Conservation (phyloP, 257 asterid species). For the Fraxinus americana region DNA sequence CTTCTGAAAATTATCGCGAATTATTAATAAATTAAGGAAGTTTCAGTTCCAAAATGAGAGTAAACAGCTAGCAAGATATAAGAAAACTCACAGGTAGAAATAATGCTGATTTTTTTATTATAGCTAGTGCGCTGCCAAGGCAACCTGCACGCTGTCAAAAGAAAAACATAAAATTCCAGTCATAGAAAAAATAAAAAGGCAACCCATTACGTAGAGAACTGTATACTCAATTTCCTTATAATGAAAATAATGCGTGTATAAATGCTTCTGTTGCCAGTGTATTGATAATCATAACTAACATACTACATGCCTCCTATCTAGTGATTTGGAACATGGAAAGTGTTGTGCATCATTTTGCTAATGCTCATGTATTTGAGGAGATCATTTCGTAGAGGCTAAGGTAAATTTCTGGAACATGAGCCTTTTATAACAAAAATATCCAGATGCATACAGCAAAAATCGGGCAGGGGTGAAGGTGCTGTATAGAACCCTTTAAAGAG, state of each 20-base stretch:
- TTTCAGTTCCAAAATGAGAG: neutral
- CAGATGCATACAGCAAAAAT: neutral
- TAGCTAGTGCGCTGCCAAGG: constrained; percentile 71
- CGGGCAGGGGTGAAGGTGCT: neutral
- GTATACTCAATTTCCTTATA: neutral
- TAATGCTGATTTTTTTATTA: constrained; percentile 54
- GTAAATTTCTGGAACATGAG: neutral
- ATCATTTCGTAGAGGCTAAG: neutral
- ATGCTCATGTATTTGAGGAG: neutral
- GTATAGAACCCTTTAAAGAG: constrained; percentile 7
- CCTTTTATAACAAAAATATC: neutral
- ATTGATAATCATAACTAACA: neutral
- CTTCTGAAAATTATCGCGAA: neutral
- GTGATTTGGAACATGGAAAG: neutral
- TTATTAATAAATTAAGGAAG: neutral
- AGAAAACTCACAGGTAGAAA: constrained; percentile 66
- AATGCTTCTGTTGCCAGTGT: neutral
- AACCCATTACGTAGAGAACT: constrained; percentile 8
- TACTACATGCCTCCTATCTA: neutral
- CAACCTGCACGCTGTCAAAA: constrained; percentile 71
- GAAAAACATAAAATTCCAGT: constrained; percentile 23
- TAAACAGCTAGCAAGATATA: neutral
- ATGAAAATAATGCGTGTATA: neutral
- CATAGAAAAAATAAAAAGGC: neutral
- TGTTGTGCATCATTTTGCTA: neutral